phyloP scores from a whole-genome alignment of 495 filamentous ascomycete species.

The Friedmanniomyces simplex region DNA sequence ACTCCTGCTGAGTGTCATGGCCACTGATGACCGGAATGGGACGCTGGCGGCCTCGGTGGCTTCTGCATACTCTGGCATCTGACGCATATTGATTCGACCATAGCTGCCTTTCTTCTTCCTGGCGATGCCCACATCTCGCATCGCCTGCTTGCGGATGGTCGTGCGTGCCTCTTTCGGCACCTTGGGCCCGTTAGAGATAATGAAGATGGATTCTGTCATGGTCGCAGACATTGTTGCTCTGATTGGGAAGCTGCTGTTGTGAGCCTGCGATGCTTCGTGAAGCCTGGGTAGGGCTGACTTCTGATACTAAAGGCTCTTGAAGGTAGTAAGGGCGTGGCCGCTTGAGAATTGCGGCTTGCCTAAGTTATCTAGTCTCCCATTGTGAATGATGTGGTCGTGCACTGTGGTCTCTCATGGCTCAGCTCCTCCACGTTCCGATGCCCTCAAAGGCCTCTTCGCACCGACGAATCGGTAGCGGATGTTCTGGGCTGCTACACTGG shows the following conservation, averaged over 20 bases:
- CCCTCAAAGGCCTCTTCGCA: neutral
- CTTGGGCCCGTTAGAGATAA: slow-evolving; percentile 12
- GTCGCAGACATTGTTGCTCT: neutral
- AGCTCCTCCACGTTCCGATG: neutral
- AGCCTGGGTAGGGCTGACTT: neutral
- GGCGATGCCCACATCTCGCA: slow-evolving; percentile 19
- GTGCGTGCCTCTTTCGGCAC: slow-evolving; percentile 11
- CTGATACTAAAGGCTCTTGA: neutral
- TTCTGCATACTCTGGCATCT: slow-evolving; percentile 7
- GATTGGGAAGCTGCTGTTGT: neutral
- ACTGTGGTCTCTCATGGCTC: neutral
- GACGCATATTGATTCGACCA: slow-evolving; percentile 14
- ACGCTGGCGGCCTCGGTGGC: neutral
- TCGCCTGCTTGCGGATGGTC: slow-evolving; percentile 26
- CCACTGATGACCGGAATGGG: slow-evolving; percentile 6
- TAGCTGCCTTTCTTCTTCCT: slow-evolving; percentile 17
- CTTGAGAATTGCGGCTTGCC: neutral
- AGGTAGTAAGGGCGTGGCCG: neutral
- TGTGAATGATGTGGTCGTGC: neutral
- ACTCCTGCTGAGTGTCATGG: neutral
- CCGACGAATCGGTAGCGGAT: neutral
- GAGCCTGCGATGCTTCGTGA: neutral
- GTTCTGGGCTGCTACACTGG: neutral
- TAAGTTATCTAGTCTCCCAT: neutral
- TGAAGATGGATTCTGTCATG: slow-evolving; percentile 7